Conservation (phyloP, 2,329 filamentous ascomycete genomes). For the Ophiostoma piceae region DNA sequence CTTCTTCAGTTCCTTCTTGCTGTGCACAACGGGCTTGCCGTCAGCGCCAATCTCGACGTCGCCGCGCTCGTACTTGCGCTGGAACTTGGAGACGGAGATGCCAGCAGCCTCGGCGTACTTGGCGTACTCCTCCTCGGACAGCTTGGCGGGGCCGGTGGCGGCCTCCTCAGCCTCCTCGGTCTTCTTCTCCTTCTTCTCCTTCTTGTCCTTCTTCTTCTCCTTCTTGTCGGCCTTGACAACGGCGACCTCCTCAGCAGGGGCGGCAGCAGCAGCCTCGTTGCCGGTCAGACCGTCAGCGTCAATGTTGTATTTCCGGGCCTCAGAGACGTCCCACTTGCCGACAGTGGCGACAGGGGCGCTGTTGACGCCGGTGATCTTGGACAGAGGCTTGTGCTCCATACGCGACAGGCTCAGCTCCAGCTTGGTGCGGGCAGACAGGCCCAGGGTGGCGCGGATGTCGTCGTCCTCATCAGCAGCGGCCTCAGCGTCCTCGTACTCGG, state of each 20-base stretch:
- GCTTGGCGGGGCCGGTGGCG: constrained; percentile 33
- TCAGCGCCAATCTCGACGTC: constrained; percentile 63
- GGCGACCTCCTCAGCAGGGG: constrained; percentile 32
- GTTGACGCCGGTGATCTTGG: constrained; percentile 39
- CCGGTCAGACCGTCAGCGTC: constrained; percentile 81
- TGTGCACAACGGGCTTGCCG: constrained; percentile 61
- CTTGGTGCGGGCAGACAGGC: constrained; percentile 64
- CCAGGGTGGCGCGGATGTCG: constrained; percentile 79
- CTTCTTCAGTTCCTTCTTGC: constrained; percentile 42
- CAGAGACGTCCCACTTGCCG: constrained; percentile 86
- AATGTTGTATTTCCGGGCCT: constrained; percentile 87
- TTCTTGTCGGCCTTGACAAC: constrained; percentile 40
- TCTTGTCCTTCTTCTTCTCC: constrained; percentile 28
- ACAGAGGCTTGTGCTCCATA: constrained; percentile 86
- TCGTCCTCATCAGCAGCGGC: constrained; percentile 59
- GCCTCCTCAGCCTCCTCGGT: constrained; percentile 21
- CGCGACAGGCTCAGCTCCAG: constrained; percentile 70
- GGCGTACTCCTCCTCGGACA: constrained; percentile 53
- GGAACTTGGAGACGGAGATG: constrained; percentile 69
- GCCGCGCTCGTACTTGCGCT: constrained; percentile 70
- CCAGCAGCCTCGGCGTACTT: constrained; percentile 61
- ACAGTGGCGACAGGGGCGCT: constrained; percentile 41
- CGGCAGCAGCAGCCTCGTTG: constrained; percentile 56
- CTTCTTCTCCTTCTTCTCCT: constrained; percentile 24
- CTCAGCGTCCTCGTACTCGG: constrained; percentile 68